Base-by-base conservation (phyloP, 2,329 filamentous ascomycete species). In the Colletotrichum tropicale region DNA sequence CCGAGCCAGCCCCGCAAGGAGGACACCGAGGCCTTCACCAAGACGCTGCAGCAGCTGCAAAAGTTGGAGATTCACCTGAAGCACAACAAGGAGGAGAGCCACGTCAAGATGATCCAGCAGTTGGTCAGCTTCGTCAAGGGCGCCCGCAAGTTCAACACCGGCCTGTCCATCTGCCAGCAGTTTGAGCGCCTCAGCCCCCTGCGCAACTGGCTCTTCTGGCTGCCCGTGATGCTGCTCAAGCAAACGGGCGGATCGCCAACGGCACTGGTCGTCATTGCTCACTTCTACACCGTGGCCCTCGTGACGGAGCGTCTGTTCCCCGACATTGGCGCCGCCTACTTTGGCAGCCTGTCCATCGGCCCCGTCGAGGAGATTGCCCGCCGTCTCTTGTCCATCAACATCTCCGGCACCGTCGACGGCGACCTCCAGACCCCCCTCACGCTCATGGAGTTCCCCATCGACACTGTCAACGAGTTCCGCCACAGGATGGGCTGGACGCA, bases 181-280 rank as follows among this genome's bases (percentile, higher is more conserved):
- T 98, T 98, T 82, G 94, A 96, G 81, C 94, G 96, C 78, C 91
- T 98, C 13, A 96, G 98, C 78, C 93, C 95, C 12, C 90, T 99
- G 75, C 91, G 96, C 71, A 94, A 95, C 79, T 98, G 96, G 96
- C 91, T 98, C 18, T 98, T 98, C 86, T 98, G 96, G 96, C 92
- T 98, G 71, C 97, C 97, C 1, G 93, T 98, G 38, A 92, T 93
- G 78, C 94, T 96, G 80, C 89, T 98, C 30, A 94, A 96, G 82
- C 92, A 93, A 78, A 94, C 93, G 62, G 92, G 93, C 66, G 91
- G 92, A 43, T 95, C 96, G 78, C 91, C 94, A 28, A 94, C 92
- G 75, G 94, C 95, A 2, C 89, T 98, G 78, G 89, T 98, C 68
- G 93, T 98, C 77, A 93, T 98, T 70, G 94, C 96, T 13, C 95